Evolutionary conservation across 306 rosid genomes (phyloP).

Genomic region (Canavalia gladiata): DNA sequence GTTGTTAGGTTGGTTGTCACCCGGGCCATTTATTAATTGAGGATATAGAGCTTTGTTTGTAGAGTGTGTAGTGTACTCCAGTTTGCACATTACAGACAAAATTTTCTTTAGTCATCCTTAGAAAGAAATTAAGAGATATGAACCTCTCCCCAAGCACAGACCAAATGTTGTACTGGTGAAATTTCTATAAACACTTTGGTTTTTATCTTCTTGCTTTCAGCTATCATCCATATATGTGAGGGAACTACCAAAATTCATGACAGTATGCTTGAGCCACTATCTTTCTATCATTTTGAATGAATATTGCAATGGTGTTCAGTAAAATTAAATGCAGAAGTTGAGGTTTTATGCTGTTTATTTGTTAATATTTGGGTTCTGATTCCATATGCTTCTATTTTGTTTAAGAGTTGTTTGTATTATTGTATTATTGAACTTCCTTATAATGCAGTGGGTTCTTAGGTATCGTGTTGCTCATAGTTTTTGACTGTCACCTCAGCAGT

Average conservation of each 20-base stretch:
- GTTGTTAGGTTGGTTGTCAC: slow-evolving; percentile 58
- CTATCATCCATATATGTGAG: slow-evolving; percentile 26
- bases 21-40: slow-evolving; percentile 68
- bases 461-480: slow-evolving; percentile 28
- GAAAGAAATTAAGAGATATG: neutral
- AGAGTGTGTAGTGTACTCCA: slow-evolving; percentile 28
- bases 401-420: slow-evolving; percentile 17
- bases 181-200: neutral
- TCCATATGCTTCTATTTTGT: slow-evolving; percentile 1
- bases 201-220: slow-evolving; percentile 20
- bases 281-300: slow-evolving; percentile 21
- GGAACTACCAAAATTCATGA: slow-evolving; percentile 17
- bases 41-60: slow-evolving; percentile 48
- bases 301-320: slow-evolving; percentile 16
- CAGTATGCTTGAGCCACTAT: neutral
- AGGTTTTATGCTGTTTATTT: slow-evolving; percentile 8
- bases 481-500: neutral
- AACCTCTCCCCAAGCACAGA: slow-evolving; percentile 16
- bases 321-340: slow-evolving; percentile 33
- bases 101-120: slow-evolving; percentile 10
- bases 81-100: slow-evolving; percentile 25
- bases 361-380: slow-evolving; percentile 36
- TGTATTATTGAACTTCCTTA: slow-evolving; percentile 11
- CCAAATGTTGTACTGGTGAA: slow-evolving; percentile 40
- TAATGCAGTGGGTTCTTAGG: slow-evolving; percentile 1